Base-by-base conservation (phyloP, 345 rosid genomes). In the Isatis tinctoria region DNA sequence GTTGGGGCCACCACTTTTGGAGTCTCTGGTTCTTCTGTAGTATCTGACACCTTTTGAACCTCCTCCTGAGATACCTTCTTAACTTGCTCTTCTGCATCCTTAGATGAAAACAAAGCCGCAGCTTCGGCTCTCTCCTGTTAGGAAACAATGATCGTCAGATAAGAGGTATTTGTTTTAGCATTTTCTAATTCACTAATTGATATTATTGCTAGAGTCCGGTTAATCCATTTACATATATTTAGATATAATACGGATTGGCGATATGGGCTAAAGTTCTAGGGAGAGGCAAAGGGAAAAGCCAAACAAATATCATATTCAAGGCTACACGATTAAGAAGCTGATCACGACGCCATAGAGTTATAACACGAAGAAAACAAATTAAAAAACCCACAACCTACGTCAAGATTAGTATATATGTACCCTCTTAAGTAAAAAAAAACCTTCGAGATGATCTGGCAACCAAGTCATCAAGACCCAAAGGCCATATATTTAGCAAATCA, bases 111-210 rank as follows among this genome's bases (percentile, higher is more conserved):
- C 69, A 96, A 81, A 67, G 77, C 82, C 67, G 82, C 84, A 61
- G 97, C 97, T 83, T 92, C 98, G 65, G 87, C 77, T 79, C 99
- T 84, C 85, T 96, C 99, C 99, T 96, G 73, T 71, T 17, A 49
- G 24, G 11, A 72, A 30, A 24, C 32, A 48, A 65, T 58, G 12
- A 26, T 69, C 14, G 27, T 70, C 54, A 54, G 13, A 36, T 14
- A 56, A 65, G 14, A 44, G 60, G 44, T 16, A 28, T 54, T 47
- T 18, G 8, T 48, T 54, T 35, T 12, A 35, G 17, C 61, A 47
- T 8, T 36, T 48, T 8, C 33, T 45, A 35, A 48, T 47, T 33
- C 37, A 44, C 20, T 33, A 47, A 56, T 18, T 10, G 16, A 43
- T 20, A 44, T 56, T 4, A 57, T 26, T 43, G 13, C 59, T 11